phyloP scores from a whole-genome alignment of 768 basidiomycete species.

The Tricholoma sp. region DNA sequence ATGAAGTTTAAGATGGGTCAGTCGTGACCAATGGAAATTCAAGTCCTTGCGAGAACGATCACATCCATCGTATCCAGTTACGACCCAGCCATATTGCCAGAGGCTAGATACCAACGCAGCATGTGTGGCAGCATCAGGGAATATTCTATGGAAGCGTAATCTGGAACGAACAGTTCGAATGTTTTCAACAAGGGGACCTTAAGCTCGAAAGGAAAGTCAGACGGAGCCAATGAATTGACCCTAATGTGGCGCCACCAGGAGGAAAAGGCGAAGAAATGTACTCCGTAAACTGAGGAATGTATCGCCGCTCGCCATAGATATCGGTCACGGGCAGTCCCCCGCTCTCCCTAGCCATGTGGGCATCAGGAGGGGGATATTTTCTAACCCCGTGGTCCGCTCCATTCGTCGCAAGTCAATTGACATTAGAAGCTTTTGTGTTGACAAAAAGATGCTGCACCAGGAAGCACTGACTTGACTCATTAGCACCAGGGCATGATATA shows the following conservation, averaged over 20 bases:
- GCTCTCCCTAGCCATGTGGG: not conserved
- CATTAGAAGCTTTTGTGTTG: not conserved
- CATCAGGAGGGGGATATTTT: not conserved
- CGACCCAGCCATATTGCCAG: not conserved
- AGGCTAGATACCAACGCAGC: not conserved
- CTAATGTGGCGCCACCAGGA: not conserved
- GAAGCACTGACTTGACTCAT: not conserved
- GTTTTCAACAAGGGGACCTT: not conserved
- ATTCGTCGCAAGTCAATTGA: not conserved
- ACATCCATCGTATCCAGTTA: not conserved
- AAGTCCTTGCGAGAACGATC: too few species aligned
- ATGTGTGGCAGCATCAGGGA: not conserved
- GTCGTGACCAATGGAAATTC: not conserved
- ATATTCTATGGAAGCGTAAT: not conserved
- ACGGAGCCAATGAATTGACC: not conserved
- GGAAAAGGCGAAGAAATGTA: not conserved
- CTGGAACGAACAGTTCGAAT: not conserved
- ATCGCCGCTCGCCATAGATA: too few species aligned
- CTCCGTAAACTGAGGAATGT: not conserved
- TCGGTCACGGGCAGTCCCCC: not conserved
- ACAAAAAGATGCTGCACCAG: not conserved
- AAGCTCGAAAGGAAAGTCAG: not conserved
- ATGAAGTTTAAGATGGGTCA: not conserved
- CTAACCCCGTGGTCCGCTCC: not conserved
- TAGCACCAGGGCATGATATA: not conserved